Evolutionary conservation across 1,284 basidiomycete genomes (phyloP).

Genomic region (Coniferiporia weirii): DNA sequence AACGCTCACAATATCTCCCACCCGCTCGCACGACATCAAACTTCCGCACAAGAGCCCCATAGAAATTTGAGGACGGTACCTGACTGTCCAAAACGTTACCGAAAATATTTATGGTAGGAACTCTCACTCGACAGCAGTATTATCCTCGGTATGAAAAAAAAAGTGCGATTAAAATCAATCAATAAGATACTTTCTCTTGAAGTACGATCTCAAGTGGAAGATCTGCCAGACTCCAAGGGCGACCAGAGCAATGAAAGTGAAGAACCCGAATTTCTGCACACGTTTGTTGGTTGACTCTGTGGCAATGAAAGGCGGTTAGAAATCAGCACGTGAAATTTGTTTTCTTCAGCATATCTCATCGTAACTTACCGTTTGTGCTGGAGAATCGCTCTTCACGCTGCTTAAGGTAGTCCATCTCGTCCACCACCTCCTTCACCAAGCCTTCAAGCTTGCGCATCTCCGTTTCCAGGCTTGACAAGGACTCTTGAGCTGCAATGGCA

Average conservation of each 20-base stretch:
- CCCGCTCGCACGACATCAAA: no score
- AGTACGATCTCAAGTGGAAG: constrained; percentile 88
- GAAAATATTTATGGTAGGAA: not conserved
- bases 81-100: not conserved
- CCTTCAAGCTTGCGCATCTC: constrained; percentile 98
- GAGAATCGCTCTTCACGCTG: constrained; percentile 84
- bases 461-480: constrained; percentile 90
- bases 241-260: constrained; percentile 77
- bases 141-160: not conserved
- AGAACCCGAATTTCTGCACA: constrained; percentile 91
- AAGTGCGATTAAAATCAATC: constrained; percentile 43
- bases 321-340: not conserved
- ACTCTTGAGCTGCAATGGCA: constrained; percentile 98
- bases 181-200: constrained; percentile 97
- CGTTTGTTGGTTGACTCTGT: constrained; percentile 88
- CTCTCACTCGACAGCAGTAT: not conserved
- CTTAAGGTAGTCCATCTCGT: constrained; percentile 93
- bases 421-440: constrained; percentile 88
- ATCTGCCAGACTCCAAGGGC: constrained; percentile 94
- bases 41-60: no score
- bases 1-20: no score
- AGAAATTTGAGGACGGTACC: no score
- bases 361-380: constrained; percentile 80
- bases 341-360: constrained; percentile 4
- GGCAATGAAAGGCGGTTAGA: constrained; percentile 10